Base-by-base conservation (phyloP, 345 rosid species). In the Eucalyptus curtisii region DNA sequence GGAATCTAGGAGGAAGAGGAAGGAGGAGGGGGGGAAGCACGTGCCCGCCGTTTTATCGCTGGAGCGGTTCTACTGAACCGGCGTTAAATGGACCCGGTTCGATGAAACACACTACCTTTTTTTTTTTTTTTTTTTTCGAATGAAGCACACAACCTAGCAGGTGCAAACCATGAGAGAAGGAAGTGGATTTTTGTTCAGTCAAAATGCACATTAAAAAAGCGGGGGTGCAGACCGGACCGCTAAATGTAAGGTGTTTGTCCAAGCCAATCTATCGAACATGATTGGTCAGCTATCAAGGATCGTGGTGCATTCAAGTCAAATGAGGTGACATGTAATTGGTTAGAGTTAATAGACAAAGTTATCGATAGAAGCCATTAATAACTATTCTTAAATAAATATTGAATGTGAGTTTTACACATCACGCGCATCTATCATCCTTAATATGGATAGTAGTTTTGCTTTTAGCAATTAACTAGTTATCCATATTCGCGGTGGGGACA, bases 351-450 rank as follows among this genome's bases (percentile, higher is more conserved):
- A 13, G 4, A 37, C 3, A 16, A 71, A 71, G 27, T 33, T 13
- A 19, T 10, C 25, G 0, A 37, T 3, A 17, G 1, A 19, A 37
- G 20, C 20, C 13, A 22, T 11, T 2, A 6, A 20, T 20, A 22
- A 10, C 1, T 76, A 0, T 76, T 37, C 13, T 20, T 20, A 44
- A 24, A 76, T 76, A 37, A 37, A 3, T 76, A 6, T 76, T 40
- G 30, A 33, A 71, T 10, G 7, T 37, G 22, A 37, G 81, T 17
- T 33, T 20, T 37, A 10, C 81, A 10, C 2, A 5, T 31, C 12
- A 9, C 7, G 5, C 76, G 2, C 13, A 0, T 31, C 12, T 33
- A 8, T 15, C 20, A 4, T 17, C 24, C 42, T 68, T 68, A 31
- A 68, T 31, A 16, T 68, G 42, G 79, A 31, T 31, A 31, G 79